Conservation (phyloP, 1,139 yeast genomes). For the Taphrina betulina region DNA sequence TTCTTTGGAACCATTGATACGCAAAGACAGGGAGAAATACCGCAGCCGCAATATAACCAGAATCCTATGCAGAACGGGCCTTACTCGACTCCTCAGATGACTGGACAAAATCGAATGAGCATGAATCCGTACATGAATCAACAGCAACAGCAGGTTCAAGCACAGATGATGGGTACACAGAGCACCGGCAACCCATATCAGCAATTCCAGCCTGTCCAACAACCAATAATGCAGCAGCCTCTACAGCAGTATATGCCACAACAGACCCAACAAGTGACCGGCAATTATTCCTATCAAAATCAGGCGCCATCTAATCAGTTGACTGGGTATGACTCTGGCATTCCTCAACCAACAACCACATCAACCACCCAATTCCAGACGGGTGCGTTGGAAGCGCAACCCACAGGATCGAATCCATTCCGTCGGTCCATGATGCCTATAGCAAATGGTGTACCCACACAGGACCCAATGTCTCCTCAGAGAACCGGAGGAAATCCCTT, state of each 20-base stretch:
- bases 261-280: slow-evolving; percentile 9
- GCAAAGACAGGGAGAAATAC: too few species aligned
- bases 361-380: neutral
- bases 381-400: slow-evolving; percentile 21
- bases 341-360: neutral
- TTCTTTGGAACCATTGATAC: slow-evolving; percentile 39
- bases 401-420: slow-evolving; percentile 37
- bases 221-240: slow-evolving; percentile 1
- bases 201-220: slow-evolving; percentile 10
- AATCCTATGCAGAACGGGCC: neutral
- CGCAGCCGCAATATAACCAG: slow-evolving; percentile 25
- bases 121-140: slow-evolving; percentile 11
- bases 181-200: slow-evolving; percentile 27
- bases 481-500: slow-evolving; percentile 31
- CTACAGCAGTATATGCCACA: slow-evolving; percentile 1
- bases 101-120: neutral
- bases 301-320: slow-evolving; percentile 6
- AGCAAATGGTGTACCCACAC: neutral
- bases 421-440: slow-evolving; percentile 32
- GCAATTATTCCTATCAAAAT: neutral
- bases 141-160: slow-evolving; percentile 38
- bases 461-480: slow-evolving; percentile 18
- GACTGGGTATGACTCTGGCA: slow-evolving; percentile 12
- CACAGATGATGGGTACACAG: slow-evolving; percentile 37
- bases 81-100: slow-evolving; percentile 5